Evolutionary conservation across 1,139 yeast genomes (phyloP).

Genomic region (Hyphopichia buzzinii): DNA sequence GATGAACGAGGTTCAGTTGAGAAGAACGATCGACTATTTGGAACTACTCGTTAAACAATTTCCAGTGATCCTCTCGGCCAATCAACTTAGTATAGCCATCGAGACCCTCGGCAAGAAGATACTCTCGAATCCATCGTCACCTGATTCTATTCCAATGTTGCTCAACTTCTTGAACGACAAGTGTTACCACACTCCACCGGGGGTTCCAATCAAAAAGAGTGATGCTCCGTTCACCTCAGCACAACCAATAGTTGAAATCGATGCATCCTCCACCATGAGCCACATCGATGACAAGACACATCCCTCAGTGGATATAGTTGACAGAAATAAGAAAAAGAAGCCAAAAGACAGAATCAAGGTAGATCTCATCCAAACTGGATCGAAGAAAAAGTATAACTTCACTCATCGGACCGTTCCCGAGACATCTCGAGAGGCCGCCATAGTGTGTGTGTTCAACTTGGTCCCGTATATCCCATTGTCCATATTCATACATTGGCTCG

Average conservation of each 20-base stretch:
- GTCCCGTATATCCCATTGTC: conserved; percentile 54
- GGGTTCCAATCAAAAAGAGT: conserved; percentile 20
- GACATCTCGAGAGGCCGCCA: conserved; percentile 53
- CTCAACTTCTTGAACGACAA: conserved; percentile 40
- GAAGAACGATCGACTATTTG: conserved; percentile 33
- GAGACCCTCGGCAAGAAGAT: conserved; percentile 55
- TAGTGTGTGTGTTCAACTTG: conserved; percentile 47
- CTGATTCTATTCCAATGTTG: conserved; percentile 33
- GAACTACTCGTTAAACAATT: conserved; percentile 45
- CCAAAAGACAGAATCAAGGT: conserved; percentile 28
- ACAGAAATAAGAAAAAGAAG: conserved; percentile 31
- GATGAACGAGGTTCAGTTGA: conserved; percentile 18
- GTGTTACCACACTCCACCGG: conserved; percentile 32
- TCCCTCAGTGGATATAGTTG: conserved; percentile 23
- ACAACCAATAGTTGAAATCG: conserved; percentile 38
- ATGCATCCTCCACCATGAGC: conserved; percentile 36
- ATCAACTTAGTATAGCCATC: conserved; percentile 59
- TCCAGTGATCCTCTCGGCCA: conserved; percentile 53
- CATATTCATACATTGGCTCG: conserved; percentile 47
- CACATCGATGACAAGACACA: conserved; percentile 22
- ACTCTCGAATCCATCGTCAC: conserved; percentile 39
- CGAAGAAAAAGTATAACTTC: conserved; percentile 19
- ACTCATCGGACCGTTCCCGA: conserved; percentile 28
- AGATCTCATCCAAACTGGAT: conserved; percentile 19
- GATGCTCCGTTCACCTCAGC: conserved; percentile 28